Evolutionary conservation across 768 basidiomycete genomes (phyloP), one percentile per base, ranked within the genome.

Genomic region (Crucibulum laeve): DNA sequence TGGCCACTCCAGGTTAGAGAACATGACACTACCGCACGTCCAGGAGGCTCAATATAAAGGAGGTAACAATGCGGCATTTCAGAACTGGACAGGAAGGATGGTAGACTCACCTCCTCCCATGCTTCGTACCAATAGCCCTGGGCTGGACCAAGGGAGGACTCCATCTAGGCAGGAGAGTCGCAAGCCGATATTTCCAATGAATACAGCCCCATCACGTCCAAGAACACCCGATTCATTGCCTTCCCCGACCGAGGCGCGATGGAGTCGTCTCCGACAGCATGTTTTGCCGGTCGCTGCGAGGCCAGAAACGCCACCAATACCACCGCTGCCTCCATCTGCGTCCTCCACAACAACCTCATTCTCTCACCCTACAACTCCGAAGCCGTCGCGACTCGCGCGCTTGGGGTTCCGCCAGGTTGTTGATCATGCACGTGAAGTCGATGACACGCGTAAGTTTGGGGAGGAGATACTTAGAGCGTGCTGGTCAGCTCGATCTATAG

Each of bases 321-420:
- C 48, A 26, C 46, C 50, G 6, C 50, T 53, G 25, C 62, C 62
- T 36, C 49, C 55, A 4, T 59, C 65, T 28, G 52, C 64, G 6
- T 55, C 62, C n/a, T 49, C 59, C 23, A 44, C 35, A 1, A 22
- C 51, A 6, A 26, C 46, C 23, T 52, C 43, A 33, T 48, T 44
- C 6, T 47, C 42, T 41, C 55, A 57, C 13, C 51, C 56, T 4
- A 45, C 44, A n/a, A 60, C 76, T 0, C 73, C 77, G 7, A 81
- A 77, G 50, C 68, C 67, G 4, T 78, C 75, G 25, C 67, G 75
- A 11, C 56, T 82, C 23, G 69, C 69, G 4, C 69, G 70, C 36
- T 58, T 82, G 10, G 80, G 76, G 1, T 79, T 84, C 49, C 70
- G 71, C 37, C 80, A 86, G 18, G 77, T 84, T 10, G 83, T 85